Evolutionary conservation across 2,329 filamentous ascomycete species (phyloP).

Genomic region (Hawksworthiomyces lignivorus): DNA sequence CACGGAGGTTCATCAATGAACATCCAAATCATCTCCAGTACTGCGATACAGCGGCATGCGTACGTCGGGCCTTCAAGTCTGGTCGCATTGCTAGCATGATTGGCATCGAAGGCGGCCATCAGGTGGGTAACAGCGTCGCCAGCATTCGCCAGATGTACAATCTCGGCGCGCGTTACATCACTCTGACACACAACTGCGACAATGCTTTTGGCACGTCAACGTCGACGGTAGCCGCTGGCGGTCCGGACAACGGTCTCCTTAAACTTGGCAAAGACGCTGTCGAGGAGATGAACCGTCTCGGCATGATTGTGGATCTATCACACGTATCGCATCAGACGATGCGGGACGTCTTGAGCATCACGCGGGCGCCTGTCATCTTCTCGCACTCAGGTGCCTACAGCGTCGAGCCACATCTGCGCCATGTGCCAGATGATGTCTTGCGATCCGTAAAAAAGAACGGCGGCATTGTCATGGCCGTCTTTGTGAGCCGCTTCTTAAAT

Average conservation of each 20-base stretch:
- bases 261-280: constrained; percentile 17
- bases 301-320: constrained; percentile 18
- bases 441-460: background rate
- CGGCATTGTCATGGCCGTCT: constrained; percentile 3
- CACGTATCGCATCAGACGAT: constrained; percentile 15
- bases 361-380: constrained; percentile 16
- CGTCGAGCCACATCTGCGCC: constrained; percentile 19
- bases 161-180: constrained; percentile 31
- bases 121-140: constrained; percentile 26
- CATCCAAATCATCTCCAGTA: constrained; percentile 14
- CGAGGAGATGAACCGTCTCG: constrained; percentile 24
- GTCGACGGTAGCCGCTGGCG: constrained; percentile 21
- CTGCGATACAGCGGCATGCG: constrained; percentile 21
- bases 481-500: background rate
- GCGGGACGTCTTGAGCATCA: constrained; percentile 12
- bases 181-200: constrained; percentile 28
- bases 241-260: constrained; percentile 13
- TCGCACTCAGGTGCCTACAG: constrained; percentile 13
- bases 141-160: constrained; percentile 27
- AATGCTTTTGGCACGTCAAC: constrained; percentile 24
- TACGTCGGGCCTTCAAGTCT: constrained; percentile 21
- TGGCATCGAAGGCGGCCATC: constrained; percentile 30
- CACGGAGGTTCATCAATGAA: constrained; percentile 21
- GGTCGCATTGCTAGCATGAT: constrained; percentile 29
- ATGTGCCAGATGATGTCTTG: constrained; percentile 23